Base-by-base conservation (phyloP, 768 basidiomycete genomes). In the Ramaria sp. region DNA sequence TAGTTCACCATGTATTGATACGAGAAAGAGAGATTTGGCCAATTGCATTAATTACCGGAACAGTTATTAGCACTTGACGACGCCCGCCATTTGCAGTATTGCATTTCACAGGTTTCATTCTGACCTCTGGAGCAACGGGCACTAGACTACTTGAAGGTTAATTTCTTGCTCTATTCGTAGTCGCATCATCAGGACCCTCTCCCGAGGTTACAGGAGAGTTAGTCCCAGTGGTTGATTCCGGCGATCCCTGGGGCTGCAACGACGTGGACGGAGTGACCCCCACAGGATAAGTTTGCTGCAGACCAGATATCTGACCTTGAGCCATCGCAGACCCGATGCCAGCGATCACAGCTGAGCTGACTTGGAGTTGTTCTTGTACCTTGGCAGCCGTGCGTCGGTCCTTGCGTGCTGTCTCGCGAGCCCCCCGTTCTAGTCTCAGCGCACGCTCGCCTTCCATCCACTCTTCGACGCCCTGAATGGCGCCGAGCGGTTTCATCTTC, bases 401-500 rank as follows among this genome's bases (percentile, higher is more conserved):
- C 32, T 34, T 34, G 8, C 32, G 32, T 34, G 13, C 9, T 34
- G 8, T 3, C 8, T 9, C 32, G 13, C 3, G 32, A 8, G 32
- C 32, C 1, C 13, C 32, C 7, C 8, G 2, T 8, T 34, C 32
- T 8, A 8, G 3, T 8, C 13, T 34, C 1, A 13, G 9, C 18
- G 13, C 1, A n/a, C 5, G 4, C 39, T 41, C 39, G 39, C 60
- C 71, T 67, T 7, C 65, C 48, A 79, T 68, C 77, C 79, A 82
- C 15, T 58, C 66, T 8, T 58, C 59, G 8, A 61, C 56, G 3
- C 59, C 58, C 1, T 56, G 56, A 1, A 67, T 63, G 20, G 65
- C 65, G 27, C 58, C 59, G 45, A 61, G 55, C 12, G 67, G 63
- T 22, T 61, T 25, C 30, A 61, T 59, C 61, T 67, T 64, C 56